A percentile compares a stretch with the other conserved stretches of the same genome.
Evolutionary conservation across 2,329 filamentous ascomycete genomes (phyloP).

Genomic region (Fonsecaea monophora): DNA sequence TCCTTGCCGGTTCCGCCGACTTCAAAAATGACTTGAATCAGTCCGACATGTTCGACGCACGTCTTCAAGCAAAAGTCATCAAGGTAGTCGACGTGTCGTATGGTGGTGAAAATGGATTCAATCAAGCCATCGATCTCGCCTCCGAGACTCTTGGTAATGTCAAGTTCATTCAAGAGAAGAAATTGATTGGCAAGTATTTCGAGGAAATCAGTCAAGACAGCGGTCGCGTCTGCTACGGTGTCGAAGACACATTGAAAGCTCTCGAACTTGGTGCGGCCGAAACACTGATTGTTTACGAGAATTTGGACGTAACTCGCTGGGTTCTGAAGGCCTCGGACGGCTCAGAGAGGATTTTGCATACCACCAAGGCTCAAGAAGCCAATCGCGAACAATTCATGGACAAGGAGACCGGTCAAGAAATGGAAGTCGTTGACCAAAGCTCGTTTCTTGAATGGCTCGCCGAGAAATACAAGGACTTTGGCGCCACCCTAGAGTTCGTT

Average conservation of each 20-base stretch:
- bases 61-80: constrained; percentile 93
- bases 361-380: constrained; percentile 82
- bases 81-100: constrained; percentile 99
- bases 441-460: constrained; percentile 99
- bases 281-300: constrained; percentile 95
- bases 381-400: constrained; percentile 90
- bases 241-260: constrained; percentile 96
- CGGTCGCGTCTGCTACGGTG: constrained; percentile 95
- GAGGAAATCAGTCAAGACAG: constrained; percentile 98
- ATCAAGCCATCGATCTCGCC: constrained; percentile 96
- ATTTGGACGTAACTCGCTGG: constrained; percentile 93
- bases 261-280: constrained; percentile 94
- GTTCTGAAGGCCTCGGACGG: constrained; percentile 80
- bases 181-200: constrained; percentile 98
- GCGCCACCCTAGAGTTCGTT: constrained; percentile 93
- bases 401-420: constrained; percentile 93
- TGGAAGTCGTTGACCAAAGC: constrained; percentile 87
- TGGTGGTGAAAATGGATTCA: constrained; percentile 98
- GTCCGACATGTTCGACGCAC: constrained; percentile 95
- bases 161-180: constrained; percentile 99
- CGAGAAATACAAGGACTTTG: constrained; percentile 97
- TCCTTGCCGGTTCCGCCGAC: constrained; percentile 95
- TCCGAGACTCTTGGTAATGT: constrained; percentile 97
- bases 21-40: constrained; percentile 99
- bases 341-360: constrained; percentile 77